phyloP scores from a whole-genome alignment of 805 yeast genomes.

The Ogataea kodamae region DNA sequence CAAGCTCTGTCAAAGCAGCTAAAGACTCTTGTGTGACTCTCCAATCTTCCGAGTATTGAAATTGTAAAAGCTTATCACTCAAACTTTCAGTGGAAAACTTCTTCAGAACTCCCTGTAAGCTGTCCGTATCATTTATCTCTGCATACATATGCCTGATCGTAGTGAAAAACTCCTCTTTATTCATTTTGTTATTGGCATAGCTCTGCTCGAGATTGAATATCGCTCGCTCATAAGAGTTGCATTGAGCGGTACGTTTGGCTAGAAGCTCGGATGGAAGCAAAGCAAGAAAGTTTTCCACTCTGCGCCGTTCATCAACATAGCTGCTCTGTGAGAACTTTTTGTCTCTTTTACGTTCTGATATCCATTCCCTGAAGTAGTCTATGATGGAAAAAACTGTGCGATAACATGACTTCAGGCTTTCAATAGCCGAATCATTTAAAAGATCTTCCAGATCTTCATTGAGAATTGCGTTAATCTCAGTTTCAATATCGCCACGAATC shows the following conservation, averaged over 20 bases:
- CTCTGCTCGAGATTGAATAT: conserved; percentile 81
- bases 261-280: conserved; percentile 63
- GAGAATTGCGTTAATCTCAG: conserved; percentile 62
- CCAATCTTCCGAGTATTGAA: conserved; percentile 87
- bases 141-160: conserved; percentile 80
- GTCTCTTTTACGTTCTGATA: conserved; percentile 37
- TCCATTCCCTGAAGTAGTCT: conserved; percentile 84
- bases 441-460: conserved; percentile 41
- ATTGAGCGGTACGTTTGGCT: conserved; percentile 76
- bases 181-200: conserved; percentile 40
- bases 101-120: conserved; percentile 80
- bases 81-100: conserved; percentile 65
- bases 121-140: conserved; percentile 83
- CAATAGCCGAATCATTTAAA: conserved; percentile 51
- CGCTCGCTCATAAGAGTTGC: conserved; percentile 84
- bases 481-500: conserved; percentile 42
- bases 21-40: conserved; percentile 82
- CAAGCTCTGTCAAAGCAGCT: conserved; percentile 52
- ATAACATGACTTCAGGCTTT: conserved; percentile 60
- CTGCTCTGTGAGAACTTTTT: conserved; percentile 19
- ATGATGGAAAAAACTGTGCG: conserved; percentile 73
- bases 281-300: conserved; percentile 47
- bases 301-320: conserved; percentile 28
- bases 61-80: conserved; percentile 72
- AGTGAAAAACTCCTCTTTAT: conserved; percentile 39